These are phyloP conservation scores for Russula brevipes DNA, from an alignment of 768 basidiomycete species.

Conservation along the genomic window DNA sequence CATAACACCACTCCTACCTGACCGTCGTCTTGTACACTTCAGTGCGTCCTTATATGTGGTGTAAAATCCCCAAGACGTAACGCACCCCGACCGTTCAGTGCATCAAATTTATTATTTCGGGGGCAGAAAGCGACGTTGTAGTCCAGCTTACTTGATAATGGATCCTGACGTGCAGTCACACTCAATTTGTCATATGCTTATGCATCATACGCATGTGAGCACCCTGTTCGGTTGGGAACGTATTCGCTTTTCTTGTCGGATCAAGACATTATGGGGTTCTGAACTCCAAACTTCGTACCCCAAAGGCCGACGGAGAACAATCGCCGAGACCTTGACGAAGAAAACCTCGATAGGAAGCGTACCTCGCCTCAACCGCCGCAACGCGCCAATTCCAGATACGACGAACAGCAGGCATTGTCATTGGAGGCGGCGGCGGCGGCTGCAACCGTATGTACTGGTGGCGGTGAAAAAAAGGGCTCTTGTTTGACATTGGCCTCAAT, in stretches of 20 bases:
- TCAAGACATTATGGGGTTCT: no score
- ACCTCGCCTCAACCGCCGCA: background rate
- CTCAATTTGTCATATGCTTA: no score
- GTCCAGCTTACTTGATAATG: no score
- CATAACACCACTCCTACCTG: conserved; percentile 44
- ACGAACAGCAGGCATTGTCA: background rate
- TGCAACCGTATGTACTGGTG: no score
- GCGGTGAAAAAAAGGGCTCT: background rate
- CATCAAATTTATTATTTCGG: no score
- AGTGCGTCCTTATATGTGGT: conserved; percentile 34
- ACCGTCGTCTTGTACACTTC: conserved; percentile 34
- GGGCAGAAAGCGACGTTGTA: no score
- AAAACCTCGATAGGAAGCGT: background rate
- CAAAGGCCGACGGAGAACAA: background rate
- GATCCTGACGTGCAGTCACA: conserved; percentile 32
- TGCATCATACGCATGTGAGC: no score
- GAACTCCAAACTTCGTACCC: no score
- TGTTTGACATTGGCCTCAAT: background rate
- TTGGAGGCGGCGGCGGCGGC: background rate
- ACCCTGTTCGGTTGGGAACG: no score
- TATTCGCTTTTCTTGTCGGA: no score
- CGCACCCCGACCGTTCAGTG: no score
- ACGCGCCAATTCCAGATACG: background rate
- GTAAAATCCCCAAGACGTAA: no score
- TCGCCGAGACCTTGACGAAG: background rate